Evolutionary conservation across 495 filamentous ascomycete genomes (phyloP).

Genomic region (Penicillium maclennaniae): DNA sequence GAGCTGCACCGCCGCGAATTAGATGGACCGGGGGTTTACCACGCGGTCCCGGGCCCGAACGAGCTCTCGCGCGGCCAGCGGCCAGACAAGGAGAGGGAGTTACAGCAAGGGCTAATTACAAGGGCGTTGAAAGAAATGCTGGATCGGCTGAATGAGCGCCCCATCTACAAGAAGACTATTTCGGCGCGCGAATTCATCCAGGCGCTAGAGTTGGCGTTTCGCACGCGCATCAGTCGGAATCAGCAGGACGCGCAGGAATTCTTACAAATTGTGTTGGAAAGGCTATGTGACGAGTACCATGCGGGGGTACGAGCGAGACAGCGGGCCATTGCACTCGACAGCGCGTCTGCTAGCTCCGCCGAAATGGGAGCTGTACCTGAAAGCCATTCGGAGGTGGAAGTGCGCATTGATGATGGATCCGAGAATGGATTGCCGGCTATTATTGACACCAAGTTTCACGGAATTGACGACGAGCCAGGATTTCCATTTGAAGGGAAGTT

Average conservation of each 20-base stretch:
- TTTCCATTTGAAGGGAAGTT: slow-evolving; percentile 84
- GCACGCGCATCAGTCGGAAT: slow-evolving; percentile 81
- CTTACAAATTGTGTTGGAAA: slow-evolving; percentile 86
- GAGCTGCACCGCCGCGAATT: slow-evolving; percentile 78
- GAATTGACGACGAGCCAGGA: slow-evolving; percentile 58
- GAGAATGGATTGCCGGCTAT: slow-evolving; percentile 38
- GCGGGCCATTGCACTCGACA: slow-evolving; percentile 25
- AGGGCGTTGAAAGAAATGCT: slow-evolving; percentile 86
- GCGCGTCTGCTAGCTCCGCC: slow-evolving; percentile 15
- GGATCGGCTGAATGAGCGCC: slow-evolving; percentile 89
- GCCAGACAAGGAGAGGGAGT: slow-evolving; percentile 63
- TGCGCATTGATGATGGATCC: slow-evolving; percentile 42
- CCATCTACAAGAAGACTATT: slow-evolving; percentile 91
- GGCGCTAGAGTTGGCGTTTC: slow-evolving; percentile 79
- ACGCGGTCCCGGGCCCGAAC: slow-evolving; percentile 47
- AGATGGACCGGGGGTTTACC: slow-evolving; percentile 70
- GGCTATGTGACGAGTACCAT: slow-evolving; percentile 89
- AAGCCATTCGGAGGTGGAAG: slow-evolving; percentile 33
- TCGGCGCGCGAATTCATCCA: slow-evolving; percentile 76
- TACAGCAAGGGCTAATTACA: slow-evolving; percentile 80
- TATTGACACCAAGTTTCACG: slow-evolving; percentile 42
- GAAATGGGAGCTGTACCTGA: slow-evolving; percentile 11
- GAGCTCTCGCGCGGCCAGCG: slow-evolving; percentile 39
- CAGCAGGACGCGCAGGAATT: slow-evolving; percentile 99
- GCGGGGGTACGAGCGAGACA: slow-evolving; percentile 69